These are phyloP conservation scores for Tolypocladium guangdongense DNA, from an alignment of 2,329 filamentous ascomycete species.

Conservation along the genomic window DNA sequence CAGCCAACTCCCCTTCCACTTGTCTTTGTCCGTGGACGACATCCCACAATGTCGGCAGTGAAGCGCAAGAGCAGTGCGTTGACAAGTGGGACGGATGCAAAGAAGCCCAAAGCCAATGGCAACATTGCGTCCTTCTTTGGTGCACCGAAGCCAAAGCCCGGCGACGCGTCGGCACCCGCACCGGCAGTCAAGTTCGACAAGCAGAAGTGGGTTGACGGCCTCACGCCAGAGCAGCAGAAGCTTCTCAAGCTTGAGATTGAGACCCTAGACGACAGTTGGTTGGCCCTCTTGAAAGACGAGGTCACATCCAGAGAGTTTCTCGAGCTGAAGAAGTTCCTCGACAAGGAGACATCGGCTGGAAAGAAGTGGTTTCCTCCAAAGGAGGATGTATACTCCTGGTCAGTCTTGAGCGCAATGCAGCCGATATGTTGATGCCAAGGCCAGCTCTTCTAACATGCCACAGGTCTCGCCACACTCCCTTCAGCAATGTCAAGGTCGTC, in stretches of 20 bases:
- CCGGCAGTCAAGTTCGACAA: conserved; percentile 64
- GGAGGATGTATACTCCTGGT: conserved; percentile 94
- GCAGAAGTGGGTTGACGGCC: conserved; percentile 70
- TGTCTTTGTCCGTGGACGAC: neutral
- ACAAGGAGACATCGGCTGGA: conserved; percentile 60
- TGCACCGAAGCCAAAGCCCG: conserved; percentile 42
- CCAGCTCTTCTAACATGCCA: neutral
- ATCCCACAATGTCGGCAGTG: conserved; percentile 38
- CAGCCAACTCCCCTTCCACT: conserved; percentile 3
- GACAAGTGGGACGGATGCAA: conserved; percentile 37
- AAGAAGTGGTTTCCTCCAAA: conserved; percentile 79
- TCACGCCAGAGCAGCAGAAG: conserved; percentile 72
- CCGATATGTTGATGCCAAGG: neutral
- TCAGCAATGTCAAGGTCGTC: conserved; percentile 80
- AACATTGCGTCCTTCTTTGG: conserved; percentile 88
- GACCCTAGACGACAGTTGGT: conserved; percentile 84
- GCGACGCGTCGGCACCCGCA: conserved; percentile 17
- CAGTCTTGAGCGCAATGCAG: conserved; percentile 16
- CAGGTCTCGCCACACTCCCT: conserved; percentile 89
- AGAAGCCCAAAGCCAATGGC: conserved; percentile 63
- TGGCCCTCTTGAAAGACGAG: conserved; percentile 80
- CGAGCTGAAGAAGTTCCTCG: conserved; percentile 76
- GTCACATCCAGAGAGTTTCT: conserved; percentile 71
- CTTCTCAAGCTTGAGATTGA: conserved; percentile 84
- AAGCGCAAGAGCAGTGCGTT: conserved; percentile 55